These are phyloP conservation scores for Leucoagaricus sp. DNA, from an alignment of 1,284 basidiomycete genomes.

Conservation along the genomic window DNA sequence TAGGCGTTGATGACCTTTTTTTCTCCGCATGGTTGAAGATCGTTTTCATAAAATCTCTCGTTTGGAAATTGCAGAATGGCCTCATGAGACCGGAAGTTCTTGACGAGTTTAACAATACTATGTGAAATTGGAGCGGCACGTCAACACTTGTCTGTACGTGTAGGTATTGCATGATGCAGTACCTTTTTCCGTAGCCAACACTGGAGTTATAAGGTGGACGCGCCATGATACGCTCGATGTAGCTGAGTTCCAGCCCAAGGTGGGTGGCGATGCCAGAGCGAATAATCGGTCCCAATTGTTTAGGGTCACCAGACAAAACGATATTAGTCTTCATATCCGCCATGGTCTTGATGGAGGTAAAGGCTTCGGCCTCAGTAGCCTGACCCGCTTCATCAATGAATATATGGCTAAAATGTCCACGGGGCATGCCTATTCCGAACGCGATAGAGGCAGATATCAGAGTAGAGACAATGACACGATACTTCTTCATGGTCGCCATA, in stretches of 20 bases:
- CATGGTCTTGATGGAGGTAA: conserved; percentile 58
- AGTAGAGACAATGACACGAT: conserved; percentile 59
- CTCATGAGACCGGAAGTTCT: conserved; percentile 61
- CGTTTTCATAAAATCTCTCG: conserved; percentile 52
- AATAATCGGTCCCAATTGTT: conserved; percentile 7
- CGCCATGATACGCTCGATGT: conserved; percentile 58
- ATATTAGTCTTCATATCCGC: conserved; percentile 54
- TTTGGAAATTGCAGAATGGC: conserved; percentile 62
- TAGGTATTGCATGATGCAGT: conserved; percentile 37
- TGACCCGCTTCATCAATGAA: conserved; percentile 71
- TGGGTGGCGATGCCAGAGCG: conserved; percentile 45
- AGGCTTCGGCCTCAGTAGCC: conserved; percentile 60
- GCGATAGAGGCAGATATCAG: conserved; percentile 61
- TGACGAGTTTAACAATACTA: conserved; percentile 38
- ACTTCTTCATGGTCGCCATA: conserved; percentile 42
- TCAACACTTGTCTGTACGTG: background rate
- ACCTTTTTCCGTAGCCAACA: conserved; percentile 22
- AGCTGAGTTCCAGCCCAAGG: conserved; percentile 57
- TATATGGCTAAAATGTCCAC: conserved; percentile 64
- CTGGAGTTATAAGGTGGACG: conserved; percentile 44
- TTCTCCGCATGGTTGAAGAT: conserved; percentile 47
- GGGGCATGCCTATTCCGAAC: conserved; percentile 53
- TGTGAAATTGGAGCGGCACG: background rate
- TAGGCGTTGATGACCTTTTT: conserved; percentile 39
- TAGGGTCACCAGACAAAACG: conserved; percentile 58